Conservation (phyloP, 768 basidiomycete genomes). For the Leucosporidium scottii region DNA sequence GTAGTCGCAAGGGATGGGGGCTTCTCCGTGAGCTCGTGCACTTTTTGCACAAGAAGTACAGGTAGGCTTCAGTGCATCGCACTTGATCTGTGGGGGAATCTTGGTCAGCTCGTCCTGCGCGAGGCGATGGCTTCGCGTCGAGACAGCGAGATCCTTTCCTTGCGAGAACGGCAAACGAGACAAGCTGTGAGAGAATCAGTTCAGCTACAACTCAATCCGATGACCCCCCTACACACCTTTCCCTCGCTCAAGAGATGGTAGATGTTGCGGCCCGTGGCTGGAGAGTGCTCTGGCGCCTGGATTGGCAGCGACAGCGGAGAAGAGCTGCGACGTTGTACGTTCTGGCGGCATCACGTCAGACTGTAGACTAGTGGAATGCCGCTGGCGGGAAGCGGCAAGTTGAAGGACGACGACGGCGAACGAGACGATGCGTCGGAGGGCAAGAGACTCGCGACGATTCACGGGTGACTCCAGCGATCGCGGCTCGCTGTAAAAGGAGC, state of each 20-base stretch:
- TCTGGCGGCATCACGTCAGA: too few species aligned
- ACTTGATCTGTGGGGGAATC: neutral
- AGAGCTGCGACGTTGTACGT: too few species aligned
- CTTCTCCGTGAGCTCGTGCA: constrained; percentile 13
- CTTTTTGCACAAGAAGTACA: neutral
- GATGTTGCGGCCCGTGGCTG: neutral
- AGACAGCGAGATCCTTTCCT: neutral
- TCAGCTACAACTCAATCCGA: neutral
- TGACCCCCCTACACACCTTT: neutral
- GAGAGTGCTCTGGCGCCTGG: too few species aligned
- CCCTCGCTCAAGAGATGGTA: neutral
- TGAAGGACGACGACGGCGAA: too few species aligned
- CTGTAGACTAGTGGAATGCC: too few species aligned
- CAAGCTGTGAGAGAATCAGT: neutral
- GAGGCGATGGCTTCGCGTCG: neutral
- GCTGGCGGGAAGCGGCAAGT: too few species aligned
- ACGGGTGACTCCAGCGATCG: too few species aligned
- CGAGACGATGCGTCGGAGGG: too few species aligned
- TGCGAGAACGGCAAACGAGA: neutral
- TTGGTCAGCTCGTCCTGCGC: neutral
- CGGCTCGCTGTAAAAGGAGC: too few species aligned
- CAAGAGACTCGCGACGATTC: too few species aligned
- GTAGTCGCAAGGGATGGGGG: neutral
- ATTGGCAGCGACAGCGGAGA: too few species aligned
- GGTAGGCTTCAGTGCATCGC: constrained; percentile 13